Conservation (phyloP, 352 stramenopile genomes). For the Aphanomyces stellatus region DNA sequence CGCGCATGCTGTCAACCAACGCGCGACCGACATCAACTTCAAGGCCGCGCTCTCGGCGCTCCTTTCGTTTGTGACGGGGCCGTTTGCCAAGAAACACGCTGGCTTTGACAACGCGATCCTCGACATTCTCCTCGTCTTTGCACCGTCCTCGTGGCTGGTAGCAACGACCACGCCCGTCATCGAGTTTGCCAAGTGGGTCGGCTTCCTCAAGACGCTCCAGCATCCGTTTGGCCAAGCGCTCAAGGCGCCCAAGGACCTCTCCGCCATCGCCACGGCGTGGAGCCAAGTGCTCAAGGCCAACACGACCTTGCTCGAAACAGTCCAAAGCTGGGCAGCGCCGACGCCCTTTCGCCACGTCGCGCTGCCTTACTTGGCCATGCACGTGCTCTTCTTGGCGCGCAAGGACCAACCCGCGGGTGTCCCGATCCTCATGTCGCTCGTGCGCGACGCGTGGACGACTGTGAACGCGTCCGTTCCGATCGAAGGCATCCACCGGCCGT, state of each 20-base stretch:
- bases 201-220: conserved; percentile 38
- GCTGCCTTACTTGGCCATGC: conserved; percentile 51
- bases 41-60: conserved; percentile 35
- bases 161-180: conserved; percentile 25
- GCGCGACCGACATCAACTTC: conserved; percentile 25
- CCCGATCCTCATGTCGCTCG: conserved; percentile 41
- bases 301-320: conserved; percentile 30
- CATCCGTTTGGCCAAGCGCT: conserved; percentile 36
- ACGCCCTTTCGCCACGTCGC: conserved; percentile 37
- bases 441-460: conserved; percentile 57
- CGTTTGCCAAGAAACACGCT: conserved; percentile 28
- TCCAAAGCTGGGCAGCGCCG: conserved; percentile 48
- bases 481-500: conserved; percentile 21
- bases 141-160: conserved; percentile 25
- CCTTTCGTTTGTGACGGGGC: conserved; percentile 38
- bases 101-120: conserved; percentile 43
- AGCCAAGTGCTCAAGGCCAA: conserved; percentile 19
- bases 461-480: conserved; percentile 26
- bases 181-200: neutral
- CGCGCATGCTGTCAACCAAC: conserved; percentile 44
- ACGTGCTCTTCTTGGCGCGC: conserved; percentile 42
- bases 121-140: conserved; percentile 40
- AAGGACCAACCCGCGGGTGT: conserved; percentile 29
- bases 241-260: neutral
- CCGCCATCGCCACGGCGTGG: conserved; percentile 19